Base-by-base conservation (phyloP, 2,329 filamentous ascomycete genomes). In the Ophiocordyceps sinensis region DNA sequence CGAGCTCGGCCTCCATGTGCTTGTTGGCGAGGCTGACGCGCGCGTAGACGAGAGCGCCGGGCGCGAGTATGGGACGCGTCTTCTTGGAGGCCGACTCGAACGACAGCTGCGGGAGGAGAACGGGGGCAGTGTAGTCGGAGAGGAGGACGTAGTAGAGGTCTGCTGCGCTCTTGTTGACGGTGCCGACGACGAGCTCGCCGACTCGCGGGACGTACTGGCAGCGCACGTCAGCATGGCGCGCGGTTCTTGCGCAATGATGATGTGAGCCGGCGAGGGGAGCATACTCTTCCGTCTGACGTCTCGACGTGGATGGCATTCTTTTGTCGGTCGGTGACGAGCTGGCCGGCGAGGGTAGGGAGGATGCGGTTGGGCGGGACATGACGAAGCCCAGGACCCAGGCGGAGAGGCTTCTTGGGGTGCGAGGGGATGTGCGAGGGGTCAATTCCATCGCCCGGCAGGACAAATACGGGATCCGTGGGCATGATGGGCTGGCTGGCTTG, bases 1-100 rank as follows among this genome's bases (percentile, higher is more conserved):
- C 86, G 36, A 98, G 67, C 63, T 96, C 91, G 1, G 86, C 74
- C 54, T 95, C 86, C 65, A 88, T 85, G 60, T 88, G 82, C 48
- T 81, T 79, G 53, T 85, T 82, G 15, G 84, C 81, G 34, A 82
- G 75, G 26, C 75, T 68, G 36, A 98, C 77, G 46, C 89, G 82
- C 31, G 88, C 89, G 64, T 96, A 96, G 30, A 96, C 85, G 26
- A 95, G 66, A 40, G 85, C 78, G 31, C 86, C 86, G 13, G 76
- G 55, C 26, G 71, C 67, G 36, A 96, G 73, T 47, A 85, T 72
- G 0, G 91, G 91, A 1, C 88, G 74, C 3, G 85, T 94, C 65
- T 96, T 96, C 61, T 88, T 91, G 36, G 82, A 86, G 15, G 87
- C 91, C 47, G 79, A 79, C 62, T 96, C 89, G 59, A 98, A 98